Base-by-base conservation (phyloP, 2,329 filamentous ascomycete species). In the Neofusicoccum umdonicola region DNA sequence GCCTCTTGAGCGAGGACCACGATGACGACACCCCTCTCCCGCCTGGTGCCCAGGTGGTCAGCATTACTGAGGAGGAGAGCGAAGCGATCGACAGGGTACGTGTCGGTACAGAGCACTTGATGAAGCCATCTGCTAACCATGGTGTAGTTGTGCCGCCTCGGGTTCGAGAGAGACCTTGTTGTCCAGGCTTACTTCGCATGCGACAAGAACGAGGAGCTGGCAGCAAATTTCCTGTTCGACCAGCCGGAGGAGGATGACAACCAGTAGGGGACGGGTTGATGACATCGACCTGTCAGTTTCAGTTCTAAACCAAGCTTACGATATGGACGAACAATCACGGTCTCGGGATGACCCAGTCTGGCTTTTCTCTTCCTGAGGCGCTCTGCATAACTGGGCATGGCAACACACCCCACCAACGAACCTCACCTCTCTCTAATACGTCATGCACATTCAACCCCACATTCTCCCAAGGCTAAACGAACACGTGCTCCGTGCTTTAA, bases 161-260 rank as follows among this genome's bases (percentile, higher is more conserved):
- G 95, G 41, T 99, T 99, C 77, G 88, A 94, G 72, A 89, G 93
- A 66, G 93, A 98, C 71, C 87, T 93, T 71, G 95, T 95, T 60
- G 97, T 98, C 70, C 94, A 99, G 81, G 95, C 95, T 31, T 99
- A 98, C 81, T 99, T 99, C 76, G 95, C 95, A 39, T 99, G 95
- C 79, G 95, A 99, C 80, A 99, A 98, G 86, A 98, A 99, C 78
- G 95, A 99, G 81, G 95, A 99, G 80, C 85, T 99, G 60, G 95
- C 95, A 0, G 95, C 95, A 68, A 99, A 99, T 81, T 98, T 97
- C 79, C 84, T 99, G 66, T 99, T 99, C 75, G 95, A 99, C 72
- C 93, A 98, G 80, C 93, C 93, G 9, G 93, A 96, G 67, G 93
- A 97, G 54, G 89, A 91, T 41, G 88, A 90, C 65, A 80, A 82